A percentile compares a stretch with the other conserved stretches of the same genome.
These are phyloP conservation scores for Dryadomyces quercus-mongolicae DNA, from an alignment of 2,329 filamentous ascomycete species.

Conservation along the genomic window DNA sequence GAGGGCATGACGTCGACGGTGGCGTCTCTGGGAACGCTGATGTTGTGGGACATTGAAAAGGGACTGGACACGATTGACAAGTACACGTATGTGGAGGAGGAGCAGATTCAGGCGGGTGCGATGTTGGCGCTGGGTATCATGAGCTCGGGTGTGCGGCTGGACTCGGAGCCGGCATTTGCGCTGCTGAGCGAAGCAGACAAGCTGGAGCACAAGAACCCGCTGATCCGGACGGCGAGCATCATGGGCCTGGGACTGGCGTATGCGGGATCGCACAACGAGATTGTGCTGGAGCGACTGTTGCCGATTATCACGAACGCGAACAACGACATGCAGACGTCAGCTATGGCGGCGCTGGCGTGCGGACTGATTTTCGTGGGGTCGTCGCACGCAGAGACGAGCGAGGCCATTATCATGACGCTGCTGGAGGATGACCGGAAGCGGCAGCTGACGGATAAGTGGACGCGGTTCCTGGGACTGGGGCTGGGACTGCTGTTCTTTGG, in stretches of 20 bases:
- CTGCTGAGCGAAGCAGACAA: slow-evolving; percentile 72
- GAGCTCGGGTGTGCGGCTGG: slow-evolving; percentile 81
- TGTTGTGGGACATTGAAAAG: slow-evolving; percentile 88
- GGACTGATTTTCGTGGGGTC: slow-evolving; percentile 90
- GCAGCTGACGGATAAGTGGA: slow-evolving; percentile 97
- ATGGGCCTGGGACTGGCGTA: slow-evolving; percentile 95
- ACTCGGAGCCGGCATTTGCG: slow-evolving; percentile 82
- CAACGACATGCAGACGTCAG: slow-evolving; percentile 87
- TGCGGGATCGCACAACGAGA: slow-evolving; percentile 85
- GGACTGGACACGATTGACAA: slow-evolving; percentile 90
- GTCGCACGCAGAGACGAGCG: slow-evolving; percentile 79
- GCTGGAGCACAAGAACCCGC: slow-evolving; percentile 63
- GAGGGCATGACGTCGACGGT: slow-evolving; percentile 96
- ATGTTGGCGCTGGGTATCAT: slow-evolving; percentile 90
- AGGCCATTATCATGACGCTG: slow-evolving; percentile 83
- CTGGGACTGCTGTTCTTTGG: slow-evolving; percentile 92
- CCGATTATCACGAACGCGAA: slow-evolving; percentile 78
- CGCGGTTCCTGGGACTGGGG: slow-evolving; percentile 87
- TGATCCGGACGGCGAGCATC: slow-evolving; percentile 72
- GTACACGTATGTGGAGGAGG: slow-evolving; percentile 77
- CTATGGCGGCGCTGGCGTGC: slow-evolving; percentile 85
- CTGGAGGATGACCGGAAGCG: slow-evolving; percentile 85
- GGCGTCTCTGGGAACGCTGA: slow-evolving; percentile 80
- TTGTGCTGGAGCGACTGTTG: slow-evolving; percentile 71
- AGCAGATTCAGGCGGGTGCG: slow-evolving; percentile 78